Base-by-base conservation (phyloP, 192 early-diverging fungal genomes). In the Phlyctochytrium arcticum region DNA sequence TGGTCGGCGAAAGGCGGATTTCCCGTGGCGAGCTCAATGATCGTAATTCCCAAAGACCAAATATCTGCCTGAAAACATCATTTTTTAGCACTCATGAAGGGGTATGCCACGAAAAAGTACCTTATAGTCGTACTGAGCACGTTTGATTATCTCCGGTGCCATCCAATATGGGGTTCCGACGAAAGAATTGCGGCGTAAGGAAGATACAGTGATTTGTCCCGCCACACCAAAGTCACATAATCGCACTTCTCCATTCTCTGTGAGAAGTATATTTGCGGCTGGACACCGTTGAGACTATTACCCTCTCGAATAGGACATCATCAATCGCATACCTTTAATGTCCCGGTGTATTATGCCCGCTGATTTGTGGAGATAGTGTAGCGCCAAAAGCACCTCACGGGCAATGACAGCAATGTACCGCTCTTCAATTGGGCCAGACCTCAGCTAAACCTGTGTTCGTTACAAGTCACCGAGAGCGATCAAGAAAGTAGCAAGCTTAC, bases 1-100 rank as follows among this genome's bases (percentile, higher is more conserved):
- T 88, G 82, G 60, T 98, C 87, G 4, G 93, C 88, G 51, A 93
- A 89, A 0, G 97, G 97, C 17, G 97, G 97, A 42, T 90, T 91
- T 19, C 96, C 96, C 17, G 89, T 95, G 8, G 92, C 91, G 57
- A 99, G 87, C 65, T 99, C 97, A 48, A 96, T 95, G 26, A 96
- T 89, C 4, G 97, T 98, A 68, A 99, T 98, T 5, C 97, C 97
- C 29, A 99, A 80, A 0, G 94, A 97, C 97, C 97, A 99, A 34
- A 99, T 95, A 71, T 99, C 97, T n/a, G 91, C 92, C 87, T 93
- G 71, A 9, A 46, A 75, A 79, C 73, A 4, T 4, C 23, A n/a
- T n/a, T n/a, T n/a, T n/a, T n/a, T n/a, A n/a, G n/a, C n/a, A n/a
- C n/a, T n/a, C n/a, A n/a, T n/a, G n/a, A n/a, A n/a, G n/a, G n/a